phyloP scores from a whole-genome alignment of 2,329 filamentous ascomycete species.

The Monilinia fructigena region DNA sequence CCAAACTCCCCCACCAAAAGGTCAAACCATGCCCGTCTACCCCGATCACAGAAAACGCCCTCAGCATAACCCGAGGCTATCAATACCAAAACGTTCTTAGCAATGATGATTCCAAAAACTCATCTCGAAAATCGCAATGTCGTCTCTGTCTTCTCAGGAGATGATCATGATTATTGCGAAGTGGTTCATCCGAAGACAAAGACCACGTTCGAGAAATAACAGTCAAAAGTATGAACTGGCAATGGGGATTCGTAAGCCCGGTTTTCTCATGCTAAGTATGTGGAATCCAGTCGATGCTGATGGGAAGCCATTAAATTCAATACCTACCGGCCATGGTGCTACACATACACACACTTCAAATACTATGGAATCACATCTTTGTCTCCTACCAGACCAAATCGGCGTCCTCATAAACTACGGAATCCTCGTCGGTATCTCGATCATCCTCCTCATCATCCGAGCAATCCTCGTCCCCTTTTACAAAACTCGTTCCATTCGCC shows the following conservation, averaged over 20 bases:
- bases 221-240: slow-evolving; percentile 92
- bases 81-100: slow-evolving; percentile 96
- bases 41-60: slow-evolving; percentile 72
- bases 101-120: slow-evolving; percentile 73
- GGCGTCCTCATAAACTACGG: slow-evolving; percentile 79
- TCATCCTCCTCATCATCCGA: slow-evolving; percentile 52
- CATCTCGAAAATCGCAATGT: slow-evolving; percentile 75
- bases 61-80: slow-evolving; percentile 75
- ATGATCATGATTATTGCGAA: slow-evolving; percentile 98
- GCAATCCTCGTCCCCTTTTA: slow-evolving; percentile 56
- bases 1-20: slow-evolving; percentile 60
- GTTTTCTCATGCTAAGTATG: slow-evolving; percentile 83
- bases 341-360: slow-evolving; percentile 43
- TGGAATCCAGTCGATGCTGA: slow-evolving; percentile 81
- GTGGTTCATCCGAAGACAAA: slow-evolving; percentile 63
- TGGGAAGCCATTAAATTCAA: slow-evolving; percentile 47
- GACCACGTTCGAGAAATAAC: slow-evolving; percentile 77
- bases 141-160: slow-evolving; percentile 84
- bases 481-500: slow-evolving; percentile 45
- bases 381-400: slow-evolving; percentile 85
- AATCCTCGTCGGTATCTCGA: slow-evolving; percentile 55
- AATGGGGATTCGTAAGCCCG: slow-evolving; percentile 88
- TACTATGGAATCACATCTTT: slow-evolving; percentile 86
- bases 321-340: slow-evolving; percentile 34
- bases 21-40: slow-evolving; percentile 52